Base-by-base conservation (phyloP, 495 filamentous ascomycete species). In the Darksidea phi region DNA sequence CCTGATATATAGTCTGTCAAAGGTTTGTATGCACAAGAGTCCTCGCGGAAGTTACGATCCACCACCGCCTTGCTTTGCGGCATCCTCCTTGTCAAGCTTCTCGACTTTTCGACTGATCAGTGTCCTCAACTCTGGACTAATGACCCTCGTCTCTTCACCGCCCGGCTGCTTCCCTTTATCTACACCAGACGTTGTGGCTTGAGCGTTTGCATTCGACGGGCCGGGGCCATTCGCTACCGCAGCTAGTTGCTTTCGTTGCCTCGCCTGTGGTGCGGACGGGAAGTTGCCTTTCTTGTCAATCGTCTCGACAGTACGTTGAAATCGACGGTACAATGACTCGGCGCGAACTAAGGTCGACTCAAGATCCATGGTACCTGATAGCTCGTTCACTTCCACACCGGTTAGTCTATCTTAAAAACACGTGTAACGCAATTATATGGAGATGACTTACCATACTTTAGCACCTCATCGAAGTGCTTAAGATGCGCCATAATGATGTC, bases 401-500 rank as follows among this genome's bases (percentile, higher is more conserved):
- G 32, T 57, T 25, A 57, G 53, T 38, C 15, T 25, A 42, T 18
- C 15, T n/a, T 45, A 17, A 23, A 54, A 49, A 38, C 26, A 32
- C 12, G 18, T 47, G n/a, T 17, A 21, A n/a, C 46, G 51, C 15
- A 38, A 34, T 49, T 6, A 48, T 18, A 6, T 36, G n/a, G 43
- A 38, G 8, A 6, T 46, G 13, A 37, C 87, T 52, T 81, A 93
- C 90, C 81, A 69, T 97, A 97, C 79, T 98, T 98, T 21, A 98
- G 74, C 25, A 98, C 91, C 72, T 97, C 95, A 67, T 98, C 94
- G 76, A 98, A 98, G 66, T 91, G 87, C 73, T 89, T 87, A 47
- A 97, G 75, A 78, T 97, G 94, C 34, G 86, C 83, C 87, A 98
- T 96, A 49, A 98, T 96, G 3, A 97, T 88, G 64, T 87, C 84